Evolutionary conservation across 805 yeast genomes (phyloP), one percentile per base, ranked within the genome.

Genomic region (Kregervanrija fluxuum): DNA sequence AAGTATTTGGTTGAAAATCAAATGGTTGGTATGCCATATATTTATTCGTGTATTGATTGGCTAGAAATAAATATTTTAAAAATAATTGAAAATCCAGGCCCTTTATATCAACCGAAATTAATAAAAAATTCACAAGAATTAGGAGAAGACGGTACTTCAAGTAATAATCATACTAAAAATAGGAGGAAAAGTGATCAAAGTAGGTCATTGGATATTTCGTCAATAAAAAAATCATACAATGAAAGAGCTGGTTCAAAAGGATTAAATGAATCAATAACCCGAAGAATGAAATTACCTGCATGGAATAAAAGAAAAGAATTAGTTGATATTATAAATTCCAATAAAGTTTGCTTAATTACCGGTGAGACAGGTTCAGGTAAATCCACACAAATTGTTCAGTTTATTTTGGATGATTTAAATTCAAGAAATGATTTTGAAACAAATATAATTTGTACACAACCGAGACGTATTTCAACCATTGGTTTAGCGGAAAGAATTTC

Each of bases 301-400:
- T 91, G 95, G 95, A 60, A 67, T 11, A 84, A 81, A 57, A 72
- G 69, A 43, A 63, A 73, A 0, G 70, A 75, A 5, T 69, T 91
- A 35, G 71, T 85, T 2, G 54, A 74, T 0, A 65, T 79, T 4
- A 77, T 91, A 4, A 68, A 71, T 30, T 48, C 68, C 0, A 75
- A 85, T 56, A 77, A 77, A 49, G 84, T 88, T 4, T 79, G 85
- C 8, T 65, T 91, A 32, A 75, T 91, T 33, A 91, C 98, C 2
- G 99, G 98, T 60, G 99, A 93, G 61, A 91, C 98, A 0, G 98
- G 98, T 54, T 90, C 97, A 1, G 98, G 98, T 53, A 91, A 91
- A 58, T 87, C 96, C 1, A 91, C 99, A 0, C 99, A 91, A 60
- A 79, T 87, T 5, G 96, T 88, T 5, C 99, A 91, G 60, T 91